Evolutionary conservation across 257 asterid genomes (phyloP).

Genomic region (Handroanthus guayacan): DNA sequence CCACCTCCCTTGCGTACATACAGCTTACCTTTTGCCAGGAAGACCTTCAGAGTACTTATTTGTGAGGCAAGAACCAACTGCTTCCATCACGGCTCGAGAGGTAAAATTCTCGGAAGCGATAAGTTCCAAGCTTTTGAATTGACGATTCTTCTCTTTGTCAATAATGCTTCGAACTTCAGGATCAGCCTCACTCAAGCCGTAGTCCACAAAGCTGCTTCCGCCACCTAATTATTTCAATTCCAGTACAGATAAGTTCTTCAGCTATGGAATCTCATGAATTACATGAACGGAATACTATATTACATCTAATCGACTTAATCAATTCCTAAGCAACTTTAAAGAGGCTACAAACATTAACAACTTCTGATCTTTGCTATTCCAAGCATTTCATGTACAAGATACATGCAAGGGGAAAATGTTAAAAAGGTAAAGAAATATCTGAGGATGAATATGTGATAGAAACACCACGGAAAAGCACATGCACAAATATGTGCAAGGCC

Average conservation of each 20-base stretch:
- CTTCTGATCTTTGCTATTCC: too few relatives aligned
- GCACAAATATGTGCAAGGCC: too few relatives aligned
- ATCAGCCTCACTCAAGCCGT: slow-evolving; percentile 72
- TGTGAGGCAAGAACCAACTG: slow-evolving; percentile 98
- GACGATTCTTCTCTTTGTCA: slow-evolving; percentile 84
- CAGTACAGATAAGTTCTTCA: not conserved
- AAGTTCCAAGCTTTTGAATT: slow-evolving; percentile 87
- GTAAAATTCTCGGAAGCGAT: slow-evolving; percentile 98
- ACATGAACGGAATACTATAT: too few relatives aligned
- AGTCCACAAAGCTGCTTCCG: slow-evolving; percentile 64
- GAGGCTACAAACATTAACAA: too few relatives aligned
- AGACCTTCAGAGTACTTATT: slow-evolving; percentile 96
- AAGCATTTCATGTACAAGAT: too few relatives aligned
- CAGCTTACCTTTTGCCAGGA: slow-evolving; percentile 84
- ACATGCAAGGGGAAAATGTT: too few relatives aligned
- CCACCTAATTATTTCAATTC: slow-evolving; percentile 49
- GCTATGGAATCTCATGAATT: slow-evolving; percentile 1
- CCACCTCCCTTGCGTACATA: not conserved
- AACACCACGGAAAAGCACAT: too few relatives aligned
- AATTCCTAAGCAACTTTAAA: too few relatives aligned
- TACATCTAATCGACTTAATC: not conserved
- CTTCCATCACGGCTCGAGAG: slow-evolving; percentile 98
- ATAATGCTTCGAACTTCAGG: slow-evolving; percentile 77
- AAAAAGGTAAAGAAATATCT: too few relatives aligned
- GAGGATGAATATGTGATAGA: too few relatives aligned